Percentiles rank a stretch among this genome's conserved stretches.
Evolutionary conservation across 2,329 filamentous ascomycete species (phyloP).

Genomic region (Fusarium sororula): DNA sequence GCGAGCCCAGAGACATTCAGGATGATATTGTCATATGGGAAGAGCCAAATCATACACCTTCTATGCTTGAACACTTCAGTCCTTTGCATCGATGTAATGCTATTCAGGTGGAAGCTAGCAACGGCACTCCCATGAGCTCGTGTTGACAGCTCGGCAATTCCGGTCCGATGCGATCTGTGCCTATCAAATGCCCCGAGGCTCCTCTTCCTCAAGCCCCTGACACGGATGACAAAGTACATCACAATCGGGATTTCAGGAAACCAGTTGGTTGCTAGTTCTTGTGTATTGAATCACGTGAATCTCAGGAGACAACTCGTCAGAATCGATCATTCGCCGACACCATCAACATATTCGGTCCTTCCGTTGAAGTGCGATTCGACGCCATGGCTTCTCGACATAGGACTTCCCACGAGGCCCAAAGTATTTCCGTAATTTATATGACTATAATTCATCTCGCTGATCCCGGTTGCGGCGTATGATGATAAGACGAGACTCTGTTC

Average conservation of each 20-base stretch:
- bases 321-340: neutral
- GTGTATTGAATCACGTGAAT: neutral
- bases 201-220: neutral
- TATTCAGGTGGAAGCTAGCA: neutral
- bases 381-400: constrained; percentile 5
- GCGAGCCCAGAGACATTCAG: neutral
- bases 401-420: neutral
- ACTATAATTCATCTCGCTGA: neutral
- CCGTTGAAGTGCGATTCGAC: constrained; percentile 7
- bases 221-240: neutral
- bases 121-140: neutral
- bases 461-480: constrained; percentile 8
- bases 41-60: neutral
- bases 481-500: neutral
- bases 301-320: neutral
- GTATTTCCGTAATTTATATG: neutral
- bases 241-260: neutral
- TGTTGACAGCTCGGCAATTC: constrained; percentile 1
- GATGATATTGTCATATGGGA: neutral
- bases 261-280: neutral
- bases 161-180: neutral
- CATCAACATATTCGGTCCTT: constrained; percentile 21
- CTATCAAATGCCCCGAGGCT: neutral
- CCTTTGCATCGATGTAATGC: neutral
- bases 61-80: neutral